These are phyloP conservation scores for Solidago caesia DNA, from an alignment of 129 eudicot species.

Conservation along the genomic window DNA sequence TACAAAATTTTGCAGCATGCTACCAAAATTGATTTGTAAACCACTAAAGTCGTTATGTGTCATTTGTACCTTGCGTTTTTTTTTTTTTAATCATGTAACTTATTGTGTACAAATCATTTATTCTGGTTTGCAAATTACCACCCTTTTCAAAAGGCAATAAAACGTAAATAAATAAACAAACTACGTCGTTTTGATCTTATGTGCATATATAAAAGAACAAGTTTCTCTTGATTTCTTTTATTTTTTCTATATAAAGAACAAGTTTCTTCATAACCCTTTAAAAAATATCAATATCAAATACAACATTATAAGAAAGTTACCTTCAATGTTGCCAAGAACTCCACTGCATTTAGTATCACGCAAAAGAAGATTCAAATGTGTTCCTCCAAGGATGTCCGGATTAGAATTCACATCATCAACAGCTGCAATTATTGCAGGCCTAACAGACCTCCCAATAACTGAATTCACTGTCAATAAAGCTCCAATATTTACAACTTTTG, in stretches of 20 bases:
- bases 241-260: background rate
- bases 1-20: too few species aligned
- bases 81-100: too few species aligned
- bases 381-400: constrained; percentile 50
- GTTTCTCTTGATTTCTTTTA: too few species aligned
- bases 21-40: too few species aligned
- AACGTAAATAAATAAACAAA: too few species aligned
- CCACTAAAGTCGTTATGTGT: too few species aligned
- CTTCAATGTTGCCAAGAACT: constrained; percentile 78
- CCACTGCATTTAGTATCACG: constrained; percentile 96
- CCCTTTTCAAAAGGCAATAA: too few species aligned
- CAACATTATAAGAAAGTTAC: constrained; percentile 32
- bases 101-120: too few species aligned
- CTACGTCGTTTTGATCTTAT: too few species aligned
- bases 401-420: constrained; percentile 75
- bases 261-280: background rate
- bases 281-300: background rate
- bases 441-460: constrained; percentile 72
- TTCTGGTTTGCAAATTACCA: too few species aligned
- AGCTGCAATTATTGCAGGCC: constrained; percentile 81
- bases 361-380: constrained; percentile 51
- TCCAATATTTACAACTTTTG: constrained; percentile 61
- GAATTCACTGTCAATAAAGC: constrained; percentile 77
- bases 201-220: too few species aligned
- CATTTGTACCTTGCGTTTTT: too few species aligned